Base-by-base conservation (phyloP, 192 early-diverging fungal species). In the Lunasporangiospora selenospora region DNA sequence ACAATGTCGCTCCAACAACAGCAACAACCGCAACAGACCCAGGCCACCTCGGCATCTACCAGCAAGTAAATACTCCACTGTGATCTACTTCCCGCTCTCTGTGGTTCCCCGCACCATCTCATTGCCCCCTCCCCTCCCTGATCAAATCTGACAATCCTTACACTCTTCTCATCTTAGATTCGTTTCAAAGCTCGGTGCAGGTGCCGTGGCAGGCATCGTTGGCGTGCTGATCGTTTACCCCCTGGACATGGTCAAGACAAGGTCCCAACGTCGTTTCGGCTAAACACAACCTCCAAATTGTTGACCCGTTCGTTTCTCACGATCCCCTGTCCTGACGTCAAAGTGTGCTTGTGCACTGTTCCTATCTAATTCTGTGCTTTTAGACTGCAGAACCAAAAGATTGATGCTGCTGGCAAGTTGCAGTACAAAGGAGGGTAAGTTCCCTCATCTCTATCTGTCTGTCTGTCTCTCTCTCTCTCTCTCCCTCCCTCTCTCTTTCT, bases 161-260 rank as follows among this genome's bases (percentile, higher is more conserved):
- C 45, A 6, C 21, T 15, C 21, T 38, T 19, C 37, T 8, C 32
- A 23, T 18, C 12, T 34, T 39, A 73, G 69, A 44, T 73, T 73
- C 49, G 44, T 53, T n/a, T 56, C 53, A 9, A 73, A 73, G 31
- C 69, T 88, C 26, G 82, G 67, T 34, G 82, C 82, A 40, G 86
- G 86, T 33, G 86, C 86, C 8, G 58, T 88, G 13, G 86, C 86
- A 1, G 86, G 86, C 10, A 81, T 88, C 48, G 79, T 79, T 1
- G 86, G 86, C 21, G 81, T 83, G 2, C 76, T 83, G 57, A 83
- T 85, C 32, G 83, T 88, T 32, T 88, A 85, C 48, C 86, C 86
- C 7, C 75, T 88, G 16, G 89, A 90, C 77, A 87, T 90, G 77
- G 87, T 90, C 49, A 90, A 90, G 67, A 88, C 89, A 41, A 62